Conservation (phyloP, 768 basidiomycete species). For the Nidularia pulvinata region DNA sequence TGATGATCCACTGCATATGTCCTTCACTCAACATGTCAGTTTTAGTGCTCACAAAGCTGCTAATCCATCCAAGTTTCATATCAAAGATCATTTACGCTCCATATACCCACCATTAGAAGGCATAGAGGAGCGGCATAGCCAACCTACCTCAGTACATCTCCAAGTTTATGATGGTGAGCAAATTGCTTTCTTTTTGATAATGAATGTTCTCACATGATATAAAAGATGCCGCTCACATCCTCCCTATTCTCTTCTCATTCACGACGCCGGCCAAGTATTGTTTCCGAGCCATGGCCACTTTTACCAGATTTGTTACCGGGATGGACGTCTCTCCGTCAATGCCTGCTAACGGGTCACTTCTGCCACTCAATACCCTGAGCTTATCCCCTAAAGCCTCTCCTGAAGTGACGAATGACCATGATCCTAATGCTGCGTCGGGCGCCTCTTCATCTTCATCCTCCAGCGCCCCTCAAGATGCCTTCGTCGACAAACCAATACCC, state of each 20-base stretch:
- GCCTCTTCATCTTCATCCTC: too few relatives aligned
- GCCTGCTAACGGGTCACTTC: too few relatives aligned
- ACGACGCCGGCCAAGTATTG: constrained; percentile 81
- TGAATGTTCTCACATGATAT: constrained; percentile 8
- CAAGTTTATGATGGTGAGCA: constrained; percentile 87
- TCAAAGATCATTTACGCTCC: constrained; percentile 38
- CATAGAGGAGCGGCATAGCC: constrained; percentile 47
- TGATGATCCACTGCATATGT: background rate
- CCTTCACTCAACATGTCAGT: constrained; percentile 1
- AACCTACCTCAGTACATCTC: constrained; percentile 81
- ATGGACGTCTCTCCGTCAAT: constrained; percentile 16
- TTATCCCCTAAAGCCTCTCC: background rate
- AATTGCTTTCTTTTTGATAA: background rate
- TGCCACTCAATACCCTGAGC: too few relatives aligned
- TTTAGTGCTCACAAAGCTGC: constrained; percentile 89
- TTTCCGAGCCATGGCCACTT: constrained; percentile 74
- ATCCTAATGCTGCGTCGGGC: too few relatives aligned
- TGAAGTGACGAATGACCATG: background rate
- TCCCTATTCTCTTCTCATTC: constrained; percentile 76
- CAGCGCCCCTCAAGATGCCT: too few relatives aligned
- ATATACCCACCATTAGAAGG: constrained; percentile 59
- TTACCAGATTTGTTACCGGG: constrained; percentile 66
- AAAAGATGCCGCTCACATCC: constrained; percentile 68
- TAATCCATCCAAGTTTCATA: constrained; percentile 67
- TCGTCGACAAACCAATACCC: too few relatives aligned